phyloP scores from a whole-genome alignment of 2,329 filamentous ascomycete species.

The Tolypocladium amazonense region DNA sequence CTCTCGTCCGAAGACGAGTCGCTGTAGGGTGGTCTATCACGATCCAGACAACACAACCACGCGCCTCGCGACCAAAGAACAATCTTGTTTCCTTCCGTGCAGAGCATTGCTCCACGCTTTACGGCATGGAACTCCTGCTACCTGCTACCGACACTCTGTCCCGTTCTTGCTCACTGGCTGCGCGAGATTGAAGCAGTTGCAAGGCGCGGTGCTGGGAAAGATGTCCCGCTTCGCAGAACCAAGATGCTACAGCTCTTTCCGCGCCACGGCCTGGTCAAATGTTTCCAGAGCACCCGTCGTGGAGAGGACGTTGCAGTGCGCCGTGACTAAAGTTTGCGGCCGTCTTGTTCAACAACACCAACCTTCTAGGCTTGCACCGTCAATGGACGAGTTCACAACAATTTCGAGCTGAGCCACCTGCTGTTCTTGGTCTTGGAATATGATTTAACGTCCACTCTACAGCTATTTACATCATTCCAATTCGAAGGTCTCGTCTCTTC shows the following conservation, averaged over 20 bases:
- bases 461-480: no score
- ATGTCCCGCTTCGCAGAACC: neutral
- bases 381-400: neutral
- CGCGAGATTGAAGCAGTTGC: neutral
- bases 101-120: neutral
- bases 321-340: neutral
- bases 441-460: no score
- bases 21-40: neutral
- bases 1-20: neutral
- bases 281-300: neutral
- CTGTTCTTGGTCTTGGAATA: no score
- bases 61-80: neutral
- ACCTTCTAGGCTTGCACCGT: neutral
- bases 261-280: neutral
- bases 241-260: neutral
- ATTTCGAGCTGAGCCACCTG: no score
- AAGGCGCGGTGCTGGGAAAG: neutral
- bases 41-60: neutral
- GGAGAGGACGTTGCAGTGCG: neutral
- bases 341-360: neutral
- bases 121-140: neutral
- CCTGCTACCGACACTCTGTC: neutral
- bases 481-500: no score
- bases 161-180: neutral
- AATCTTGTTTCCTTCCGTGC: neutral